Evolutionary conservation across 306 rosid species (phyloP), one percentile per base, ranked within the genome.

Genomic region (Castanea sativa): DNA sequence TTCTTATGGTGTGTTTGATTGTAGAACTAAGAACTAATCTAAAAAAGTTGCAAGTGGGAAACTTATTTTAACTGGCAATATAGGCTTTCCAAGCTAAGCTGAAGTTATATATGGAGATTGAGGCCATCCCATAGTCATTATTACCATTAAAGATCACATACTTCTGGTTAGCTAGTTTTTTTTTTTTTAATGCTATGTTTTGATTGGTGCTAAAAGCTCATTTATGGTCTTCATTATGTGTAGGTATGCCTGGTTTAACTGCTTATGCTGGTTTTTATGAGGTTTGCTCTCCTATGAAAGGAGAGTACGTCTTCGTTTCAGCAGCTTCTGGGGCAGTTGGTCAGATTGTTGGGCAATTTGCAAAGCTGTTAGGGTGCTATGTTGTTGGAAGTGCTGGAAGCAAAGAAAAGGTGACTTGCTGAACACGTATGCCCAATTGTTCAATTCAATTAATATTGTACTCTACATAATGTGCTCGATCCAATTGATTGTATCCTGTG

Each of bases 321-420:
- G 83, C 88, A 30, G 83, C 88, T 43, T 78, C 83, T 21, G 88
- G 85, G 33, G 88, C 88, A 13, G 88, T 85, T 69, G 88, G 88
- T 55, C 88, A 85, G 14, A 79, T 85, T 18, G 88, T 85, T 70
- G 85, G 85, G 18, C 88, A 85, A 51, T 81, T 85, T n/a, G 85
- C 88, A 10, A 85, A 85, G 59, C 41, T 85, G 63, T 1, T 21
- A 35, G 88, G 88, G 63, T 85, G 88, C 64, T 63, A 85, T 71
- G 83, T 85, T 45, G 88, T 78, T 71, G 88, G 85, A 15, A 81
- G 85, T 78, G 88, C 88, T 55, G 88, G 88, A 60, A 81, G 85
- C 63, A 70, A 32, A 33, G 85, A 81, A 68, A 81, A 85, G 85
- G 88, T 81, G 59, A 35, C 68, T 32, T 11, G 21, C 27, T 57